phyloP scores from a whole-genome alignment of 106 monocot genomes.

The Dioscorea alata region DNA sequence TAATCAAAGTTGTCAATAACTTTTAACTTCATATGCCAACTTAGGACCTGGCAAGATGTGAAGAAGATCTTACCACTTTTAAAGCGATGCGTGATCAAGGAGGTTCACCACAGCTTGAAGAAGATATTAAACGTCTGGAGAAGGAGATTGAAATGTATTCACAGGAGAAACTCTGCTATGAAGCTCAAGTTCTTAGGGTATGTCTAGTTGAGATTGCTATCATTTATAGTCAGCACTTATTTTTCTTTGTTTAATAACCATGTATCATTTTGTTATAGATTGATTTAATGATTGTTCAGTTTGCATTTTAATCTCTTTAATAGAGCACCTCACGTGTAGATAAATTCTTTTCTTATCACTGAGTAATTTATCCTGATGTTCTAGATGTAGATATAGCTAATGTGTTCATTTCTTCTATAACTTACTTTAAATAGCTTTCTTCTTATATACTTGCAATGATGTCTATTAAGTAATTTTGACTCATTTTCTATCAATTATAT shows the following conservation, averaged over 20 bases:
- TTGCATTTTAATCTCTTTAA: no score
- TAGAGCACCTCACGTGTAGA: no score
- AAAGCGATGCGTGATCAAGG: conserved; percentile 79
- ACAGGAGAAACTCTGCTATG: conserved; percentile 78
- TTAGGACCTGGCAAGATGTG: conserved; percentile 66
- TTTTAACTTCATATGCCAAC: conserved; percentile 2
- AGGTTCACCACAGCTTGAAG: conserved; percentile 70
- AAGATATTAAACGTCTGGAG: conserved; percentile 79
- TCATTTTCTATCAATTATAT: no score
- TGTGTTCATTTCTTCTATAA: no score
- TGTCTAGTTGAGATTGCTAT: not conserved
- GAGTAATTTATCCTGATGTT: no score
- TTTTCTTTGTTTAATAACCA: not conserved
- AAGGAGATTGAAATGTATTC: conserved; percentile 68
- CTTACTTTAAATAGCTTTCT: no score
- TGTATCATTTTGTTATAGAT: no score
- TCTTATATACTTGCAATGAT: no score
- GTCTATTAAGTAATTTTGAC: no score
- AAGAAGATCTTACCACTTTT: conserved; percentile 64
- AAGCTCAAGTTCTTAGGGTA: conserved; percentile 91
- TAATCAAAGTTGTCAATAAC: conserved; percentile 1
- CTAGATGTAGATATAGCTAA: no score
- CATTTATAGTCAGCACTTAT: not conserved
- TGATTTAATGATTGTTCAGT: no score
- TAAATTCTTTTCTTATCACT: no score